Evolutionary conservation across 2,329 filamentous ascomycete genomes (phyloP).

Genomic region (Fusarium irregulare): DNA sequence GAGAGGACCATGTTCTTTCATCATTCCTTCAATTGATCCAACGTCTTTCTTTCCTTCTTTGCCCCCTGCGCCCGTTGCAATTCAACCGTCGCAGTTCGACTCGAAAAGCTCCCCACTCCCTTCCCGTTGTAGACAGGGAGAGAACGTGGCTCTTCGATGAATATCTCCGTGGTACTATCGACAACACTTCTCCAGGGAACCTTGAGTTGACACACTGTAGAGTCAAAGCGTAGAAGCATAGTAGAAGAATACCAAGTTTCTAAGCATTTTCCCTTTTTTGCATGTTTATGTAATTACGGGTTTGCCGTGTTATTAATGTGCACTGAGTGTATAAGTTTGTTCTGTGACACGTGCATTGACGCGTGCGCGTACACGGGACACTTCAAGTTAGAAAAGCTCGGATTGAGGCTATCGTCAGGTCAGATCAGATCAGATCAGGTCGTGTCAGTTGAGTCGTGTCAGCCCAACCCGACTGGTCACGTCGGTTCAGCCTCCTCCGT

Average conservation of each 20-base stretch:
- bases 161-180: not conserved
- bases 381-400: not conserved
- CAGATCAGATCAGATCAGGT: constrained; percentile 13
- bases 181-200: not conserved
- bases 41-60: not conserved
- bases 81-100: constrained; percentile 10
- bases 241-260: constrained; percentile 19
- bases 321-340: constrained; percentile 9
- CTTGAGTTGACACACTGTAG: not conserved
- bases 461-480: not conserved
- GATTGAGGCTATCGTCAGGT: constrained; percentile 36
- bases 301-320: constrained; percentile 13
- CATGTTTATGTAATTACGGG: constrained; percentile 21
- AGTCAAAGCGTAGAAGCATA: constrained; percentile 22
- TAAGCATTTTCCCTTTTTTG: constrained; percentile 4
- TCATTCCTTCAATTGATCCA: constrained; percentile 21
- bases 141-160: constrained; percentile 32
- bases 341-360: constrained; percentile 11
- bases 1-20: constrained; percentile 8
- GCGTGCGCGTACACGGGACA: not conserved
- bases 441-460: not conserved
- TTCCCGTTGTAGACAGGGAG: constrained; percentile 1
- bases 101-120: constrained; percentile 12
- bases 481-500: constrained; percentile 1
- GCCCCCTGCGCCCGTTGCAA: constrained; percentile 17